Percentiles rank a stretch among this genome's conserved stretches.
Evolutionary conservation across 2,329 filamentous ascomycete genomes (phyloP).

Genomic region (Herpotrichia juniperi): DNA sequence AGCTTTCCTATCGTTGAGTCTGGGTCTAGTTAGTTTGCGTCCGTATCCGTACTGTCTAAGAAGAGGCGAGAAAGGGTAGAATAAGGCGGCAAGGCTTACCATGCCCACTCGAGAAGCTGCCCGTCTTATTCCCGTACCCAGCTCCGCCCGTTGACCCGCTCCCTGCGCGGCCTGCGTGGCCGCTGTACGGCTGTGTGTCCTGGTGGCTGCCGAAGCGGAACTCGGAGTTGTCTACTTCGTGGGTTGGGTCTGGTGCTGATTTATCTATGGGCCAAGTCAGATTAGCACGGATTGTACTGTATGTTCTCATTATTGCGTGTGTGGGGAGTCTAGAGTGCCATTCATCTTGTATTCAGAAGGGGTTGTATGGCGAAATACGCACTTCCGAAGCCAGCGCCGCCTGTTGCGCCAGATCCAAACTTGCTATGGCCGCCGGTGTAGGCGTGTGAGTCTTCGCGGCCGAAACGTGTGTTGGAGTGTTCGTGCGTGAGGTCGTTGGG

Average conservation of each 20-base stretch:
- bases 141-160: constrained; percentile 42
- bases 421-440: constrained; percentile 34
- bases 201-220: constrained; percentile 26
- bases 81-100: constrained; percentile 18
- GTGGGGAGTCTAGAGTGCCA: too few species aligned
- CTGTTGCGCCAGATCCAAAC: constrained; percentile 39
- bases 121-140: constrained; percentile 49
- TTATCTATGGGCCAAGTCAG: too few species aligned
- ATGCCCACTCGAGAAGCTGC: constrained; percentile 20
- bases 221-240: constrained; percentile 19
- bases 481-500: constrained; percentile 22
- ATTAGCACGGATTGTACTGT: too few species aligned
- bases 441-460: constrained; percentile 27
- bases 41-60: not conserved
- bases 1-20: constrained; percentile 63
- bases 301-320: too few species aligned
- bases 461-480: constrained; percentile 36
- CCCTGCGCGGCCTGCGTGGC: constrained; percentile 30
- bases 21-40: constrained; percentile 4
- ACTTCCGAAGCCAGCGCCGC: constrained; percentile 46
- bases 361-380: too few species aligned
- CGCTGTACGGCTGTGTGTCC: constrained; percentile 31
- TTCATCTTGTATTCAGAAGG: too few species aligned
- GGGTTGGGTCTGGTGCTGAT: constrained; percentile 16
- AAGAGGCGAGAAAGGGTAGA: not conserved